These are phyloP conservation scores for Venturia nashicola DNA, from an alignment of 2,329 filamentous ascomycete genomes.

Conservation along the genomic window DNA sequence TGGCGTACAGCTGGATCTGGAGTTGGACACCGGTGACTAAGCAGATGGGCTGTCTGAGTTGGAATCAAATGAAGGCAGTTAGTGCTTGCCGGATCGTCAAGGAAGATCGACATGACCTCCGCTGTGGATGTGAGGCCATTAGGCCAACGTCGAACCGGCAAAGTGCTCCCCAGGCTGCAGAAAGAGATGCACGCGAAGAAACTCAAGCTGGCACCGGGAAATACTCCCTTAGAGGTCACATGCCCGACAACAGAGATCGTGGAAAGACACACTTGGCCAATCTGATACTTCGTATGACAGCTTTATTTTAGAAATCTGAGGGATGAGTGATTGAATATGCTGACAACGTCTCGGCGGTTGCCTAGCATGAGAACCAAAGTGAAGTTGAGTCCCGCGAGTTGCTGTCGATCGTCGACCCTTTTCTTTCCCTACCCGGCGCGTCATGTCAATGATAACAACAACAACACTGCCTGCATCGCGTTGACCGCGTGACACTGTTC, in stretches of 20 bases:
- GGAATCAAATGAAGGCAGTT: neutral
- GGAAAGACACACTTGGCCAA: neutral
- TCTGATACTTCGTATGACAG: neutral
- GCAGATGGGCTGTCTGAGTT: neutral
- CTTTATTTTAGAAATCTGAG: neutral
- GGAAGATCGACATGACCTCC: neutral
- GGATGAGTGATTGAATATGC: neutral
- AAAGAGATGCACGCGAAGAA: neutral
- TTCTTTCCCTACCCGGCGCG: neutral
- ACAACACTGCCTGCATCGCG: neutral
- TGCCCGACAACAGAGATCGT: neutral
- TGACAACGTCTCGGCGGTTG: neutral
- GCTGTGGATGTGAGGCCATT: neutral
- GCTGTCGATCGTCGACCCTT: neutral
- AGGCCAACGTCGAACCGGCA: neutral
- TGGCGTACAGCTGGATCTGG: constrained; percentile 53
- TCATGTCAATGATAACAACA: neutral
- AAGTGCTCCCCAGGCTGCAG: neutral
- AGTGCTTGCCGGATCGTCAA: neutral
- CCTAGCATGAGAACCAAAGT: neutral
- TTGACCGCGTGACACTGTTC: neutral
- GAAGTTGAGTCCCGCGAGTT: no score
- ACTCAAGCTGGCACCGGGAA: neutral
- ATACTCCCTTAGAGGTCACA: neutral
- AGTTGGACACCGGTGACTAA: constrained; percentile 10